Percentiles rank a stretch among this genome's conserved stretches.
These are phyloP conservation scores for Lactarius trivialis DNA, from an alignment of 768 basidiomycete genomes.

Conservation along the genomic window DNA sequence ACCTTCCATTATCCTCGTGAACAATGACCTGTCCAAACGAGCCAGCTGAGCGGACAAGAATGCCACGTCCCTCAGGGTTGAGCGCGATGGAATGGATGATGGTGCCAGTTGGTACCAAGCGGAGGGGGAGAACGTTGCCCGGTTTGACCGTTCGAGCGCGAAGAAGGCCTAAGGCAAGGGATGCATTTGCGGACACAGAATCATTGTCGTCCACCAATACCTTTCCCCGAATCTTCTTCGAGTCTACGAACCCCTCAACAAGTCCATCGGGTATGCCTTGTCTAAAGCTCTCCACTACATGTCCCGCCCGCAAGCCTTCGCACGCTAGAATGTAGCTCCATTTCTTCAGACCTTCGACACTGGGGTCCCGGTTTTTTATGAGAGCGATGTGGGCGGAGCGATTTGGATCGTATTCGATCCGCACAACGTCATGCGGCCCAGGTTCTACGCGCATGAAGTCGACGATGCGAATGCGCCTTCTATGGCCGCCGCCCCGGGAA, in stretches of 20 bases:
- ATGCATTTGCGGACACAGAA: constrained; percentile 40
- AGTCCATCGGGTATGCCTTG: constrained; percentile 74
- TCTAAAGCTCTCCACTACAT: constrained; percentile 80
- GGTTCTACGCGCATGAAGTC: constrained; percentile 78
- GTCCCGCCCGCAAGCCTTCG: constrained; percentile 83
- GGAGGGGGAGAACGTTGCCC: constrained; percentile 89
- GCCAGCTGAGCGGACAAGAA: constrained; percentile 87
- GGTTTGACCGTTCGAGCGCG: constrained; percentile 78
- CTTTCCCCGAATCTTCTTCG: constrained; percentile 26
- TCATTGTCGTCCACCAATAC: constrained; percentile 23
- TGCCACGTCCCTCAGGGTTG: constrained; percentile 63
- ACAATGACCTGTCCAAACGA: constrained; percentile 75
- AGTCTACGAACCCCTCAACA: constrained; percentile 41
- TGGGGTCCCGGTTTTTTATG: constrained; percentile 53
- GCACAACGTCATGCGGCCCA: constrained; percentile 82
- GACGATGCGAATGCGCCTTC: constrained; percentile 73
- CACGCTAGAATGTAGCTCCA: constrained; percentile 94
- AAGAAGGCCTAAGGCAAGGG: constrained; percentile 77
- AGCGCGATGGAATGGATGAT: constrained; percentile 84
- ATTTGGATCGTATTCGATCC: constrained; percentile 96
- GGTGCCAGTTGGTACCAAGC: constrained; percentile 88
- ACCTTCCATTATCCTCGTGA: constrained; percentile 64
- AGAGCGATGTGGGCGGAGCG: constrained; percentile 93
- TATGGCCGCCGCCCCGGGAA: constrained; percentile 87
- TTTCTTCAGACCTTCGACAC: constrained; percentile 44